phyloP scores from a whole-genome alignment of 2,329 filamentous ascomycete species.

The Monosporascus sp. region DNA sequence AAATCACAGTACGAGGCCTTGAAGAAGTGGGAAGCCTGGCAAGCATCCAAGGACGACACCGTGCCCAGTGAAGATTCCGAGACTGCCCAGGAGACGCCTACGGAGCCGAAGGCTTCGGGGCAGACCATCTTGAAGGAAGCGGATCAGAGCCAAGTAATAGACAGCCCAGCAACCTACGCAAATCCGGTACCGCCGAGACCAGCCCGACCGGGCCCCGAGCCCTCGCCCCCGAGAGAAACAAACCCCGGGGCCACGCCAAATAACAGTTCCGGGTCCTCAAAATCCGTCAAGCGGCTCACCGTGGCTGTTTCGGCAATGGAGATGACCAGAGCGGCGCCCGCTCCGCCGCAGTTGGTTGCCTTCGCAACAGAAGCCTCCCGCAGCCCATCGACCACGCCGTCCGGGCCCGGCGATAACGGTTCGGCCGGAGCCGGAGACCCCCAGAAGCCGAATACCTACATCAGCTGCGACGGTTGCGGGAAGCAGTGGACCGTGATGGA shows the following conservation, averaged over 20 bases:
- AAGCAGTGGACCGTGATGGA: slow-evolving; percentile 19
- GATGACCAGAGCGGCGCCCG: neutral
- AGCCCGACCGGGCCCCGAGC: no score
- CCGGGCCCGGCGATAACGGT: neutral
- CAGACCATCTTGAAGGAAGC: no score
- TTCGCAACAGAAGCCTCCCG: neutral
- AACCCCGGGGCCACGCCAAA: neutral
- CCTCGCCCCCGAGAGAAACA: no score
- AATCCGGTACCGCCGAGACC: no score
- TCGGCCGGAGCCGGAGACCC: slow-evolving; percentile 4
- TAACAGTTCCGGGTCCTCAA: neutral
- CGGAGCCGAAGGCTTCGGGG: no score
- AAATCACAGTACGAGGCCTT: slow-evolving; percentile 14
- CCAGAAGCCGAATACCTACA: slow-evolving; percentile 16
- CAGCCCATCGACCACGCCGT: neutral
- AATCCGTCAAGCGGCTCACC: neutral
- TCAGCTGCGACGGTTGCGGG: slow-evolving; percentile 21
- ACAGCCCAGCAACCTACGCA: no score
- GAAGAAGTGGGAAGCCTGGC: slow-evolving; percentile 20
- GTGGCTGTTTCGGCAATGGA: neutral
- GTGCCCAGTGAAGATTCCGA: neutral
- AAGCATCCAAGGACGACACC: slow-evolving; percentile 11
- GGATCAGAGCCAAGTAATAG: no score
- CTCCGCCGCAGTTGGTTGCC: neutral
- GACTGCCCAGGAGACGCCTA: neutral